Evolutionary conservation across 345 rosid genomes (phyloP).

Genomic region (Aethionema arabicum): DNA sequence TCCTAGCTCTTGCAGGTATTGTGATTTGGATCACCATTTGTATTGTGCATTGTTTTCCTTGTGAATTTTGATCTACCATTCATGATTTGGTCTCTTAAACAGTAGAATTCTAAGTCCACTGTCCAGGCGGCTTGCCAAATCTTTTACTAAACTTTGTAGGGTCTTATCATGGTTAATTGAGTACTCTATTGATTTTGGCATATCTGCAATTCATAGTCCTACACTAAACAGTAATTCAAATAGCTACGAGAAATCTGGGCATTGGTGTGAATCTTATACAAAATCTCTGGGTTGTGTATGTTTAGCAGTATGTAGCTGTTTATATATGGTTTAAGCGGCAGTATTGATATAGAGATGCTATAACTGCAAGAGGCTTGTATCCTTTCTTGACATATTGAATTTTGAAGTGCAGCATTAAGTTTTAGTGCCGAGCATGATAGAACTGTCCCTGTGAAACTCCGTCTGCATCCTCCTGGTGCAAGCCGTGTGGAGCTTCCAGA

Average conservation of each 20-base stretch:
- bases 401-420: constrained; percentile 56
- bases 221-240: constrained; percentile 1
- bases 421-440: constrained; percentile 43
- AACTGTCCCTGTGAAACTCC: constrained; percentile 48
- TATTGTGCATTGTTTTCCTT: not conserved
- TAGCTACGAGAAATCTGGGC: constrained; percentile 1
- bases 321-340: not conserved
- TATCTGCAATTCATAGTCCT: constrained; percentile 14
- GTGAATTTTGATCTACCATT: too few species aligned
- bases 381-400: constrained; percentile 1
- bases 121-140: not conserved
- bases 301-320: constrained; percentile 6
- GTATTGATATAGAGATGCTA: not conserved
- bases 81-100: not conserved
- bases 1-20: constrained; percentile 80
- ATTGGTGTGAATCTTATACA: not conserved
- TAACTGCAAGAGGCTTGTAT: constrained; percentile 13
- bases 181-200: not conserved
- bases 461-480: constrained; percentile 67
- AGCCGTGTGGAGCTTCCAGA: constrained; percentile 67
- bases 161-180: constrained; percentile 1
- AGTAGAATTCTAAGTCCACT: constrained; percentile 1
- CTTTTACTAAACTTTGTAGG: not conserved
- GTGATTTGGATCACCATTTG: constrained; percentile 12
- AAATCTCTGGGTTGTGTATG: not conserved